phyloP scores from a whole-genome alignment of 192 early-diverging fungal genomes.

The Coemansia sp. region DNA sequence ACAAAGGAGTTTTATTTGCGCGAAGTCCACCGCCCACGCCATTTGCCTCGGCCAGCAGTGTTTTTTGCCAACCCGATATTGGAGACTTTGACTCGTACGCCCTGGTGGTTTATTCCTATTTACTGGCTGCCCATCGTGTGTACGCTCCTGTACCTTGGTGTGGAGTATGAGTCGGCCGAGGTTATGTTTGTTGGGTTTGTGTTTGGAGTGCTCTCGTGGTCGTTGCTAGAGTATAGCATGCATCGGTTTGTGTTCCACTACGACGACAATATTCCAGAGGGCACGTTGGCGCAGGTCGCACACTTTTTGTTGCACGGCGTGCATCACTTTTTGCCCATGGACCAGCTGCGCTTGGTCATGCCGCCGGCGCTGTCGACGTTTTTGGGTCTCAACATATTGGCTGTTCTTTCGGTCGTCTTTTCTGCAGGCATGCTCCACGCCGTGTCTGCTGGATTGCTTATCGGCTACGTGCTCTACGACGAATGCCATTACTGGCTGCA shows the following conservation, averaged over 20 bases:
- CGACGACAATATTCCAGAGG: slow-evolving; percentile 84
- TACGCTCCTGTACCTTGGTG: slow-evolving; percentile 28
- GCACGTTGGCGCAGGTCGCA: slow-evolving; percentile 66
- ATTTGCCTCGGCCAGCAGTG: slow-evolving; percentile 71
- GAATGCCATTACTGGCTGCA: slow-evolving; percentile 93
- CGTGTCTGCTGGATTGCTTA: slow-evolving; percentile 68
- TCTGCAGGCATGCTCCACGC: slow-evolving; percentile 65
- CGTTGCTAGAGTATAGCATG: slow-evolving; percentile 84
- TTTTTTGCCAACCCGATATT: slow-evolving; percentile 76
- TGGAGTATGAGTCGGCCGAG: slow-evolving; percentile 32
- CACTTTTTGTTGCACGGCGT: slow-evolving; percentile 95
- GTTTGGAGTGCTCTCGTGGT: slow-evolving; percentile 78
- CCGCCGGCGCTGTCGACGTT: slow-evolving; percentile 72
- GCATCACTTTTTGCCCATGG: slow-evolving; percentile 96
- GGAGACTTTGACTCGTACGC: slow-evolving; percentile 85
- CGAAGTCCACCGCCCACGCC: slow-evolving; percentile 89
- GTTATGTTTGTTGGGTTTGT: slow-evolving; percentile 56
- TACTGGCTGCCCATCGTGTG: slow-evolving; percentile 81
- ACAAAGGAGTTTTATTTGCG: slow-evolving; percentile 82
- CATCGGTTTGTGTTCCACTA: slow-evolving; percentile 95
- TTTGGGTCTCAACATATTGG: slow-evolving; percentile 67
- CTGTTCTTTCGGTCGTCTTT: slow-evolving; percentile 58
- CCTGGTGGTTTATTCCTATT: slow-evolving; percentile 87
- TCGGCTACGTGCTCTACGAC: slow-evolving; percentile 92
- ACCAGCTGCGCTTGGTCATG: slow-evolving; percentile 94